Percentiles rank a stretch among this genome's conserved stretches.
Conservation (phyloP, 164 flowering plant genomes). For the Taxillus chinensis region DNA sequence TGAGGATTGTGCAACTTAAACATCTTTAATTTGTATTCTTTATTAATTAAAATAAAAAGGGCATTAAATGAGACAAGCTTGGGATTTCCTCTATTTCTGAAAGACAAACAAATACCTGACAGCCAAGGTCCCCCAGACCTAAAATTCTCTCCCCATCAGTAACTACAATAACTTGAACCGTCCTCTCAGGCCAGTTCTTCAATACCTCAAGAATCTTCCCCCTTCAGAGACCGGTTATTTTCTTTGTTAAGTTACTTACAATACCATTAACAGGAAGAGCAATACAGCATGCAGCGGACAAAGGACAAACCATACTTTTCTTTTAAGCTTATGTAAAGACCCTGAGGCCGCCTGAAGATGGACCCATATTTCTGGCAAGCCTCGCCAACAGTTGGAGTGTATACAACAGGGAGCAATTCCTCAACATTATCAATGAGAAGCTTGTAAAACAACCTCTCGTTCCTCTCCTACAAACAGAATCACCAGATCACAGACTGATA, state of each 20-base stretch:
- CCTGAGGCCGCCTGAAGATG: constrained; percentile 79
- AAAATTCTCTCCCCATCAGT: constrained; percentile 84
- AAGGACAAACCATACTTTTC: constrained; percentile 43
- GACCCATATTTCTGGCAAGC: constrained; percentile 87
- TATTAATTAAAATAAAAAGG: too few relatives aligned
- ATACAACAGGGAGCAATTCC: constrained; percentile 75
- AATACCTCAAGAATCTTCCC: constrained; percentile 68
- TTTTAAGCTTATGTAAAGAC: constrained; percentile 72
- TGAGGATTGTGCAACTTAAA: background rate
- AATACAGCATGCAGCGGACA: background rate
- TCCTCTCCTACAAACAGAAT: constrained; percentile 43
- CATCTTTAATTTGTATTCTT: too few relatives aligned
- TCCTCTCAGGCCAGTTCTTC: constrained; percentile 69
- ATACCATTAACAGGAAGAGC: background rate
- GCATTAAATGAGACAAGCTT: too few relatives aligned
- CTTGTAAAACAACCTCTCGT: constrained; percentile 69
- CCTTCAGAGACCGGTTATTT: constrained; percentile 21
- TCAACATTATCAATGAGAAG: constrained; percentile 80
- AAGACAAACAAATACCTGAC: constrained; percentile 41
- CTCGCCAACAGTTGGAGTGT: constrained; percentile 84
- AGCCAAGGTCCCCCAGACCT: constrained; percentile 85
- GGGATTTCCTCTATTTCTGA: too few relatives aligned
- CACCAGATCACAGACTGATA: too few relatives aligned
- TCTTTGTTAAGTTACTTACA: background rate
- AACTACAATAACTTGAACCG: constrained; percentile 64